phyloP scores from a whole-genome alignment of 2,329 filamentous ascomycete species.

The Botrytis elliptica region DNA sequence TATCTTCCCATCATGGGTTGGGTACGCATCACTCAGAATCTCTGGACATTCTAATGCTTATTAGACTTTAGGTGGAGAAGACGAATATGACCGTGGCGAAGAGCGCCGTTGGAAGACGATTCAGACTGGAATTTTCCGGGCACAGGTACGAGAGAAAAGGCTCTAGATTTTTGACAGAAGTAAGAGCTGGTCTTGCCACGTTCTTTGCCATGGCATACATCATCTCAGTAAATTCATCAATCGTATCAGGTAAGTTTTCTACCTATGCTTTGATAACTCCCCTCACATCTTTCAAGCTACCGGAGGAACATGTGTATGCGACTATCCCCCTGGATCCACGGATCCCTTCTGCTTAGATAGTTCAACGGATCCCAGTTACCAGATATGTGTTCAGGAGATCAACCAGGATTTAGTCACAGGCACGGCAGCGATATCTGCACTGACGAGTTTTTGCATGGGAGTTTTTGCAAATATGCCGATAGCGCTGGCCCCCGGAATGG shows the following conservation, averaged over 20 bases:
- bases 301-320: constrained; percentile 28
- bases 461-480: constrained; percentile 75
- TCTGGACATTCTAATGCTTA: constrained; percentile 35
- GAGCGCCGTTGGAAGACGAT: constrained; percentile 68
- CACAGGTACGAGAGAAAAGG: constrained; percentile 59
- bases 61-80: constrained; percentile 55
- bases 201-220: constrained; percentile 71
- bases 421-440: constrained; percentile 76
- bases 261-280: background rate
- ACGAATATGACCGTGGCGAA: constrained; percentile 53
- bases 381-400: constrained; percentile 58
- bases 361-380: constrained; percentile 48
- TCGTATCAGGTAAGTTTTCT: constrained; percentile 39
- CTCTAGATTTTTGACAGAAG: constrained; percentile 77
- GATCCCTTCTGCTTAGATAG: constrained; percentile 27
- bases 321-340: constrained; percentile 17
- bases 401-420: constrained; percentile 74
- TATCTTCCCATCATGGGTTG: constrained; percentile 33
- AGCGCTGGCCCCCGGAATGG: constrained; percentile 72
- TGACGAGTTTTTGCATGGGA: constrained; percentile 82
- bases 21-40: constrained; percentile 27
- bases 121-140: constrained; percentile 77
- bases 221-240: constrained; percentile 60
- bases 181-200: constrained; percentile 78
- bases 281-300: constrained; percentile 24